Evolutionary conservation across 257 asterid species (phyloP), one percentile per base, ranked within the genome.

Genomic region (Gentiana straminea): DNA sequence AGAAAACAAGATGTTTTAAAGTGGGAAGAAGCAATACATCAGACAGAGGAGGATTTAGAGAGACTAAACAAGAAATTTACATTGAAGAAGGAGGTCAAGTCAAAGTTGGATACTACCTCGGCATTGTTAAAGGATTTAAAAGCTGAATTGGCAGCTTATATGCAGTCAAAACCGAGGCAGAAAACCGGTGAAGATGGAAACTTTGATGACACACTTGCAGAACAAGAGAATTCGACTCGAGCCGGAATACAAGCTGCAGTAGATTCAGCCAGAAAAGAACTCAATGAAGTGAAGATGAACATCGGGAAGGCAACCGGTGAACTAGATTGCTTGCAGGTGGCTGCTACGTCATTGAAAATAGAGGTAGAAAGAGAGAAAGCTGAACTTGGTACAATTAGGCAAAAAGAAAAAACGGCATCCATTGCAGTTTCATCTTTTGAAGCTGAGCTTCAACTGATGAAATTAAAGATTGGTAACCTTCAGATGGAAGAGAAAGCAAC

Each of bases 321-420:
- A 55, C 89, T 79, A 39, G 71, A 70, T 11, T 75, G 70, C 75
- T 74, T 91, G 77, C 83, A 77, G 77, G 83, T 81, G 70, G 95
- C 87, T 4, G 82, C 97, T 13, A 24, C 67, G 1, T 78, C 95
- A 2, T 73, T 91, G 77, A 75, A 78, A 64, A 48, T 77, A 0
- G 94, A 72, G 48, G 80, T 87, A 52, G 94, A 91, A 47, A 83
- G 74, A 12, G 94, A 77, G 55, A 84, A 79, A 51, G 49, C 75
- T 0, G 94, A 86, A 51, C 84, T 87, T 33, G 73, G 69, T 5
- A 52, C 66, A 35, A 49, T 83, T 52, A 81, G 73, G 66, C 94
- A 91, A 68, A 73, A 95, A 61, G 97, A 91, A 71, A 97, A 84
- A 53, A 87, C 81, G 95, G 94, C 97, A 0, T 78, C 88, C 0